Base-by-base conservation (phyloP, 2,329 filamentous ascomycete species). In the Hymenoscyphus infarciens region DNA sequence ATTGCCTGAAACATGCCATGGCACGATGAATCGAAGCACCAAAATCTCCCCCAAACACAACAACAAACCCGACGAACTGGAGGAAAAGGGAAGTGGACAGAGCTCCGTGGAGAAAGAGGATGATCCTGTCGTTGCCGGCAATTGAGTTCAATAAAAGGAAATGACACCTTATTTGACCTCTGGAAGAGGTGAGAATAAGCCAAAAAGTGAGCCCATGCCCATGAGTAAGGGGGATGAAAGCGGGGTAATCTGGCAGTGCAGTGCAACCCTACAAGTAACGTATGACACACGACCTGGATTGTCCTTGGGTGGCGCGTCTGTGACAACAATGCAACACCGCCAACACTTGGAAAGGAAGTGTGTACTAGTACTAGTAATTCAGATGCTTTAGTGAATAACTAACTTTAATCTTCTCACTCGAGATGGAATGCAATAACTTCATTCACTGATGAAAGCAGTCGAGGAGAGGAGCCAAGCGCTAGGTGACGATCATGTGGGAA, bases 221-320 rank as follows among this genome's bases (percentile, higher is more conserved):
- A 49, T 25, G 42, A 49, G 19, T 49, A 49, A 22, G 42, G 42
- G n/a, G n/a, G 11, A 10, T 19, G 42, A 49, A 49, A 49, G 42
- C 42, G 42, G 42, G 42, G 42, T 49, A 49, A 49, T 49, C n/a
- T 49, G 42, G 42, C 42, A 49, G 42, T 49, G 42, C 42, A 49
- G 42, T 49, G 42, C 42, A 49, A 49, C 33, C 33, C 33, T 35
- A n/a, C n/a, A n/a, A n/a, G n/a, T n/a, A 13, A 35, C 42, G n/a
- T 49, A 19, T 22, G 42, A 49, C 19, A 49, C 42, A 22, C 42
- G n/a, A 49, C 42, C 8, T 1, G 33, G 33, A 10, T 49, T 49
- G 6, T 8, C 19, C 19, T 49, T 10, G 42, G 13, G 42, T 11
- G 19, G 19, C 42, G n/a, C 42, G 25, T 22, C 42, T 49, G 42